Evolutionary conservation across 2,329 filamentous ascomycete genomes (phyloP), one percentile per base, ranked within the genome.

Genomic region (Diaporthe batatas): DNA sequence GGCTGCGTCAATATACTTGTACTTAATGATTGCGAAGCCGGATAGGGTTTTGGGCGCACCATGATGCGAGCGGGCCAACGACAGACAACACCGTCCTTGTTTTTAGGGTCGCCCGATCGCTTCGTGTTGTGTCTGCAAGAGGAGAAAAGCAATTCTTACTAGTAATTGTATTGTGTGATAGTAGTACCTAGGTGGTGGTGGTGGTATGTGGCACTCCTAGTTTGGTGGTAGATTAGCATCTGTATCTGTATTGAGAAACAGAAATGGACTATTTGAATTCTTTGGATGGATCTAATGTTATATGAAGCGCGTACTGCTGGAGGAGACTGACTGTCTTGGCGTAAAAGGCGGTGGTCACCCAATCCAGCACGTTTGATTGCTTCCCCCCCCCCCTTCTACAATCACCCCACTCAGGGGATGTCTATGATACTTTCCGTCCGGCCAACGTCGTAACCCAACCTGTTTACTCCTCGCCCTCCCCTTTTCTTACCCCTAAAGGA

Each of bases 101-200:
- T 11, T 21, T 21, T 25, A 12, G 32, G 47, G 47, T 29, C 62
- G n/a, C 23, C 25, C 53, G 34, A 39, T 47, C 62, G 36, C 55
- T 62, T 62, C 68, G 3, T 54, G 34, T 54, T 70, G 47, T 55
- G 44, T 49, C 55, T 70, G 68, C 32, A 34, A 62, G 23, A 34
- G 44, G 68, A 34, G 39, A 51, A 62, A 32, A 53, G 44, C 42
- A 53, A 62, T 39, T 51, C 39, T 70, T 62, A 51, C 21, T 51
- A 70, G 44, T 70, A 70, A 62, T 70, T 23, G 32, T 70, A 62
- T 62, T 70, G 55, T 54, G 55, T 62, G 68, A 70, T 62, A 44
- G n/a, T 62, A 62, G 68, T 53, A 32, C 11, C 51, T n/a, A 18
- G 21, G 10, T 59, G 25, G 42, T 21, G 18, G 18, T 47, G 44